These are phyloP conservation scores for Pyrus bretschneideri DNA, from an alignment of 306 rosid species.

Conservation along the genomic window DNA sequence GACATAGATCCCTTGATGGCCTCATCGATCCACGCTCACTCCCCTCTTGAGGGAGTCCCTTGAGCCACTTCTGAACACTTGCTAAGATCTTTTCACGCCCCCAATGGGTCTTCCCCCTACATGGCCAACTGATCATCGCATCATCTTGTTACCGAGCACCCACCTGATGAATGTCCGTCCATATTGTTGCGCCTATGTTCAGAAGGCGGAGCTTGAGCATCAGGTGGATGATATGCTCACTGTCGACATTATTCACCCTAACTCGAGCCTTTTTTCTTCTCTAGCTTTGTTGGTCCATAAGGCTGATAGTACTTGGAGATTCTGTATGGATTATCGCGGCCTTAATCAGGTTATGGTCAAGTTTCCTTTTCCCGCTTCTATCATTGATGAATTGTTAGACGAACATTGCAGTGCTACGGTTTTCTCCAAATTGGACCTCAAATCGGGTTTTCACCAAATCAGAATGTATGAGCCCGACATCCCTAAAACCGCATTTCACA, in stretches of 20 bases:
- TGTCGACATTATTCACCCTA: neutral
- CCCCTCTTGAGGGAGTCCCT: rapidly evolving
- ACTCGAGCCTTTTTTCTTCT: neutral
- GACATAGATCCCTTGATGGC: rapidly evolving
- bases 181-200: too few relatives aligned
- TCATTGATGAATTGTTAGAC: neutral
- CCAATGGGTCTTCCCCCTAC: neutral
- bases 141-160: neutral
- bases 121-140: neutral
- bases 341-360: neutral
- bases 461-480: too few relatives aligned
- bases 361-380: rapidly evolving
- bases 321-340: too few relatives aligned
- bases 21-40: rapidly evolving
- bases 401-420: rapidly evolving
- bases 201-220: rapidly evolving
- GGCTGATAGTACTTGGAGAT: rapidly evolving
- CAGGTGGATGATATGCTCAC: neutral
- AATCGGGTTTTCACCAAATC: neutral
- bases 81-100: rapidly evolving
- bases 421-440: neutral
- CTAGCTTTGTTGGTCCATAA: neutral
- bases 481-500: rapidly evolving
- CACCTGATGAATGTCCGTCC: neutral
- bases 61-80: rapidly evolving